Evolutionary conservation across 495 filamentous ascomycete genomes (phyloP), one percentile per base, ranked within the genome.

Genomic region (Lasiosphaeria miniovina): DNA sequence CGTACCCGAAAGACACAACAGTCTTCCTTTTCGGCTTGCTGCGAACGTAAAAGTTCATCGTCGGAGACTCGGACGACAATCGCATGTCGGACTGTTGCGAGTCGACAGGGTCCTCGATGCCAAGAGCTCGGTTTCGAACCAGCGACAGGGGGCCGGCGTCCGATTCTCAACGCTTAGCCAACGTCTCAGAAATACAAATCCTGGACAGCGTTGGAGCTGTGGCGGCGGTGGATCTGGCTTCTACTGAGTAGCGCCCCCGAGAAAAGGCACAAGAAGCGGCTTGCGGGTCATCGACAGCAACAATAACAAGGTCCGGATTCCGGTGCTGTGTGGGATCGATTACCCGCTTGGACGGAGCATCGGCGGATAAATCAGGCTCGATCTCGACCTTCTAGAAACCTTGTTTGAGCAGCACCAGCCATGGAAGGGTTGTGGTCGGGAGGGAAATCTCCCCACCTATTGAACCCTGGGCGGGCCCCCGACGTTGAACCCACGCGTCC

Each of bases 171-270:
- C 24, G 24, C 24, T 24, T 24, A 31, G 36, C 15, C 24, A 24
- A 15, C 40, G 69, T 71, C 69, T 71, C 69, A 68, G 57, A 61
- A 66, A 65, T 57, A 57, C 62, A 64, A 68, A 61, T 57, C 34
- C 38, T 32, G 49, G 32, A 38, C 38, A 45, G 36, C 40, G 34
- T 24, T 49, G 33, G 38, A 10, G 12, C 3, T 6, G 10, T 34
- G 31, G 32, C 54, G 17, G 12, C 43, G 12, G 24, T 51, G 7
- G 11, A 34, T 54, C 15, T 41, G 52, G 15, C 8, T 49, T 4
- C 46, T 49, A 10, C 3, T 52, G 50, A 52, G 50, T 24, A 24
- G 2, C 2, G 50, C 32, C 8, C 31, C 24, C 24, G 12, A 9
- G 7, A 45, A 17, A 31, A 55, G 34, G 4, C 14, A 8, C 12